A percentile compares a stretch with the other conserved stretches of the same genome.
Evolutionary conservation across 129 eudicot species (phyloP).

Genomic region (Apium graveolens): DNA sequence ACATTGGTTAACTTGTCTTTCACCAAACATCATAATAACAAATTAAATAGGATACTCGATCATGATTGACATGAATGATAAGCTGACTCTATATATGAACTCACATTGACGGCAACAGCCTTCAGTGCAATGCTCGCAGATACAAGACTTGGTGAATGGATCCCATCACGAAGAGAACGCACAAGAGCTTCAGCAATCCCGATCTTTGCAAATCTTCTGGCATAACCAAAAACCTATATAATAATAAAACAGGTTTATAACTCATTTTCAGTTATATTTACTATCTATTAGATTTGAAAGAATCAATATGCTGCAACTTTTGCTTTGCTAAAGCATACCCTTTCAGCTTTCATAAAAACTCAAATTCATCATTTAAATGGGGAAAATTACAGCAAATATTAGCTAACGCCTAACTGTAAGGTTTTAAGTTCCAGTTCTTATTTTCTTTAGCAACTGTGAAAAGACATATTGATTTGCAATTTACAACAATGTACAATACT

Average conservation of each 20-base stretch:
- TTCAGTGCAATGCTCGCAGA: conserved; percentile 83
- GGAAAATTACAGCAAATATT: neutral
- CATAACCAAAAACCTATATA: too few relatives aligned
- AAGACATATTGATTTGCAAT: neutral
- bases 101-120: conserved; percentile 92
- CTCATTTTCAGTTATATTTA: too few relatives aligned
- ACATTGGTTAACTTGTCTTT: neutral
- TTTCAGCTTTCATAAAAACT: neutral
- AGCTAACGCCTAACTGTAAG: too few relatives aligned
- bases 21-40: neutral
- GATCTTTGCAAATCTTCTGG: conserved; percentile 73
- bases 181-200: conserved; percentile 85
- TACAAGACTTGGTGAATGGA: conserved; percentile 55
- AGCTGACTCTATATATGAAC: conserved; percentile 13
- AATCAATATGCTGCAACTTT: too few relatives aligned
- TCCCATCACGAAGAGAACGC: conserved; percentile 58
- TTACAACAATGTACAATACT: neutral
- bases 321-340: neutral
- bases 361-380: neutral
- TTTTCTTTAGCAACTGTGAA: neutral
- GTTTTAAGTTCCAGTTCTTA: neutral
- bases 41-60: neutral
- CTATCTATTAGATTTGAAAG: too few relatives aligned
- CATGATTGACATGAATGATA: neutral
- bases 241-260: too few relatives aligned